Evolutionary conservation across 225 moss, liverwort and hornwort genomes (phyloP), one percentile per base, ranked within the genome.

Genomic region (Sphagnum tenellum): DNA sequence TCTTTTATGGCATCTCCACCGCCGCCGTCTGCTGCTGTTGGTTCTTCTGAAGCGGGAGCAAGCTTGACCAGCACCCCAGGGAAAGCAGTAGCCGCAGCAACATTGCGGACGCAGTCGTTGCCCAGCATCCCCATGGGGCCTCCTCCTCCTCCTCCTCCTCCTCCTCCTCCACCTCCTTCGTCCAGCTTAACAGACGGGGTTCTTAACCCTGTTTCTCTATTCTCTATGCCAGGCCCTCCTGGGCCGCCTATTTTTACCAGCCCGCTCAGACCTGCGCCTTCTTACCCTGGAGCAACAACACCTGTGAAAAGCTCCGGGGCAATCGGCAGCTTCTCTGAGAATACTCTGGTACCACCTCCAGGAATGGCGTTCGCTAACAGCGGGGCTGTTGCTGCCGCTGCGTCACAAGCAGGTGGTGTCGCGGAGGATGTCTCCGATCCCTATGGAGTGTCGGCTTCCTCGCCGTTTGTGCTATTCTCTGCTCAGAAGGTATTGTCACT

Each of bases 391-490:
- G 67, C 70, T 65, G 66, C 12, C n/a, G 81, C 79, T 46, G 71
- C 66, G 66, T 67, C 73, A 7, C 69, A 80, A 11, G 79, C 77
- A 55, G 63, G 78, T 45, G 73, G 72, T 55, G 72, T 77, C 3
- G 64, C 78, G 14, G 89, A 95, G 79, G 86, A 82, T 53, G 89
- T 89, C 61, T 88, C 86, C 12, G 92, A 94, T 77, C 87, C 94
- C 50, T 85, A 86, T 70, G 85, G 78, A 69, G 79, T 83, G 72
- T 85, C 93, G 53, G 83, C 85, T 3, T 92, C 96, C 48, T 81
- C 92, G 46, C 82, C 90, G 12, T 99, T 89, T 55, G 78, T 93
- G 63, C 64, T 90, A 59, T 99, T 99, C 70, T 87, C 98, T 69
- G 79, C 98, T 77, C 93, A 89, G 56, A 87, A 90, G 83, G 92